phyloP scores from a whole-genome alignment of 2,329 filamentous ascomycete species.

The Nakataea oryzae region DNA sequence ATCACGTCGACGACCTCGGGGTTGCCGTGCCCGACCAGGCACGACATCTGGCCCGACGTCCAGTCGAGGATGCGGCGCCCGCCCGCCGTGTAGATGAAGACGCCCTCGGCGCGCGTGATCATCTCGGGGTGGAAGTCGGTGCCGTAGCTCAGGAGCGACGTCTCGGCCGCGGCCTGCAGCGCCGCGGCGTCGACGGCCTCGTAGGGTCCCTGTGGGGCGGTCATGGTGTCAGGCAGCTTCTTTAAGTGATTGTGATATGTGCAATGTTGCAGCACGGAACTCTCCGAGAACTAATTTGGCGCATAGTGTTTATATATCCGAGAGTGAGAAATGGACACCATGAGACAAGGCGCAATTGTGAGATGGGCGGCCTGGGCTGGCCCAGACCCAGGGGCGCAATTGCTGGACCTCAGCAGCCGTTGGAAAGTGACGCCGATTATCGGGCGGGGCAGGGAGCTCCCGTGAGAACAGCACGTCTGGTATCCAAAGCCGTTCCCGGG shows the following conservation, averaged over 20 bases:
- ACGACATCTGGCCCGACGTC: slow-evolving; percentile 50
- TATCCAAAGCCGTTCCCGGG: background rate
- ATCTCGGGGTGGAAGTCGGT: slow-evolving; percentile 11
- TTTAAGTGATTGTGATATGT: background rate
- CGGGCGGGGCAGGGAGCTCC: too few species aligned
- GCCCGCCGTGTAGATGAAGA: slow-evolving; percentile 30
- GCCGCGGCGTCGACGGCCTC: background rate
- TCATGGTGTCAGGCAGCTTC: background rate
- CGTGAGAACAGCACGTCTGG: background rate
- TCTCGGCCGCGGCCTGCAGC: slow-evolving; percentile 1
- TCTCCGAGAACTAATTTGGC: background rate
- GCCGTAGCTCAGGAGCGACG: background rate
- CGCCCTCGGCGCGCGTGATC: slow-evolving; percentile 33
- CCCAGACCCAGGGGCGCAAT: too few species aligned
- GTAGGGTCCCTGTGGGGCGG: background rate
- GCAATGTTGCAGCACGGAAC: background rate
- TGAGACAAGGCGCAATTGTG: too few species aligned
- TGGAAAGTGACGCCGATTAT: background rate
- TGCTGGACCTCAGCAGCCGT: background rate
- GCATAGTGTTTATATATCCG: background rate
- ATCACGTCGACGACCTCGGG: slow-evolving; percentile 45
- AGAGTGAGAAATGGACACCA: too few species aligned
- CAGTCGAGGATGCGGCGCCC: slow-evolving; percentile 42
- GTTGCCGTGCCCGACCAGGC: slow-evolving; percentile 44
- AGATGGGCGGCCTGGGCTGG: too few species aligned